phyloP scores from a whole-genome alignment of 2,329 filamentous ascomycete species.

The Elsinoe australis region DNA sequence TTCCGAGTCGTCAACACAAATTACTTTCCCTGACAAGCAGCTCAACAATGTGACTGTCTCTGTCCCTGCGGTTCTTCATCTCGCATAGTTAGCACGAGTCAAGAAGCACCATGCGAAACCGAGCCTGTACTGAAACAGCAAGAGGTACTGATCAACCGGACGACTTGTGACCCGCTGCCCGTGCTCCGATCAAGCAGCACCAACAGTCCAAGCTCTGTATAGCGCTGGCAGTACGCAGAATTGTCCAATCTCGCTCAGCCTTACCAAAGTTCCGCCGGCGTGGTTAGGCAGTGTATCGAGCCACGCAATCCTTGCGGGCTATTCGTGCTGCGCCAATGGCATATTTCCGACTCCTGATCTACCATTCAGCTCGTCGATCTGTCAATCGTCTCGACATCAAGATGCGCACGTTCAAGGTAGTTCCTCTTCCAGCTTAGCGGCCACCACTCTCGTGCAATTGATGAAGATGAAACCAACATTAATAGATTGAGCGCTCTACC shows the following conservation, averaged over 20 bases:
- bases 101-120: too few relatives aligned
- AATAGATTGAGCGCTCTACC: too few relatives aligned
- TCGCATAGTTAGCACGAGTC: too few relatives aligned
- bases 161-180: too few relatives aligned
- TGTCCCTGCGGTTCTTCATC: too few relatives aligned
- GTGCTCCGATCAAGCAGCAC: not conserved
- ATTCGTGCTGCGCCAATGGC: not conserved
- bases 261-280: slow-evolving; percentile 8
- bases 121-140: slow-evolving; percentile 10
- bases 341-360: slow-evolving; percentile 5
- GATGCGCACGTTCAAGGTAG: too few relatives aligned
- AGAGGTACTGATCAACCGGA: too few relatives aligned
- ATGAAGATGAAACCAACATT: not conserved
- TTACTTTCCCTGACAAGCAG: too few relatives aligned
- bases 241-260: not conserved
- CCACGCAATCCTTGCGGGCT: not conserved
- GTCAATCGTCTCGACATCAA: slow-evolving; percentile 1
- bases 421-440: not conserved
- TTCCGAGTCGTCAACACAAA: too few relatives aligned
- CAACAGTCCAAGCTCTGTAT: slow-evolving; percentile 14
- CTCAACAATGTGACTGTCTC: too few relatives aligned
- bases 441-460: slow-evolving; percentile 1
- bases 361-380: slow-evolving; percentile 1
- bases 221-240: not conserved
- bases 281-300: slow-evolving; percentile 1